Base-by-base conservation (phyloP, 176 grass and related monocot genomes). In the Rhynchospora breviuscula region DNA sequence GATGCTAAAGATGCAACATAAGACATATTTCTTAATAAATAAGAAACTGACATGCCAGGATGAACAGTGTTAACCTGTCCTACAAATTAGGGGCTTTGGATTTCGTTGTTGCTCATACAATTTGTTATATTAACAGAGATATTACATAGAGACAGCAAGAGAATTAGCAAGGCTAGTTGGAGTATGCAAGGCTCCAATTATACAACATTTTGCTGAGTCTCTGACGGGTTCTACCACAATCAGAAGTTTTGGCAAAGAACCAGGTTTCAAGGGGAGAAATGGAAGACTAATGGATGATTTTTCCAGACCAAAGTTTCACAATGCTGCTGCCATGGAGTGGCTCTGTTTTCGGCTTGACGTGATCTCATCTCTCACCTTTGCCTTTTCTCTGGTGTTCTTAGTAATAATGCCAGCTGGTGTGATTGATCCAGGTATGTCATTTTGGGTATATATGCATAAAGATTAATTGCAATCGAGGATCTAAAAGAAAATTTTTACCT, bases 181-280 rank as follows among this genome's bases (percentile, higher is more conserved):
- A 26, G 87, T 92, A 43, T 92, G 88, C 88, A 90, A 97, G 87
- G 94, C 94, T 83, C 94, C 94, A 51, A 92, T 94, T 60, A 91
- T 94, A 79, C 94, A 97, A 17, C 90, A 97, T 86, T 97, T 94
- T 84, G 87, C 94, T 2, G 94, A 97, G 81, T 91, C 94, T n/a
- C 86, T 97, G 56, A 92, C 92, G 61, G 94, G 94, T 78, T 92
- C 92, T 25, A 81, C 87, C 21, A 92, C 94, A 62, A 97, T 97
- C 47, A 89, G 94, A 89, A 94, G 94, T 82, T 97, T 97, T 81
- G 87, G 87, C 61, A 90, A 92, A 63, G 87, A 91, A 85, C 51
- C 85, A 65, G 81, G 87, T 76, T 97, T 97, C 84, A 17, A 85
- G 53, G 83, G 56, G 57, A 90, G 85, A 81, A 94, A 92, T 72